A percentile compares a stretch with the other conserved stretches of the same genome.
Evolutionary conservation across 768 basidiomycete genomes (phyloP).

Genomic region (Aureoboletus auriporus): DNA sequence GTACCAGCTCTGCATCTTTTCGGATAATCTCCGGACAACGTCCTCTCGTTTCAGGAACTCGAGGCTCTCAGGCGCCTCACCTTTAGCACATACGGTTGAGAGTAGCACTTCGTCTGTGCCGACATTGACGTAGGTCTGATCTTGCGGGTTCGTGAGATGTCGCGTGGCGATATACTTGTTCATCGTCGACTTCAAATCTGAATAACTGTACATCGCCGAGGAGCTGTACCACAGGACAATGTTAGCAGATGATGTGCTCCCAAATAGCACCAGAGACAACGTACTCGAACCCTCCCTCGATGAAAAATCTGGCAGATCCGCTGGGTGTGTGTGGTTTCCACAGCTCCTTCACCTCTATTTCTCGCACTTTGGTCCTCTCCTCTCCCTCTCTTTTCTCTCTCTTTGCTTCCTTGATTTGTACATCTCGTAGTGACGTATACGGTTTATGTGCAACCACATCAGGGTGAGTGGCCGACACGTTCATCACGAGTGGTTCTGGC

Average conservation of each 20-base stretch:
- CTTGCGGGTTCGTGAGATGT: slow-evolving; percentile 58
- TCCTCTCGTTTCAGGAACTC: slow-evolving; percentile 71
- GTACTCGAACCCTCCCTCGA: slow-evolving; percentile 59
- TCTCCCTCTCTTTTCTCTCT: slow-evolving; percentile 52
- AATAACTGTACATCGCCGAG: slow-evolving; percentile 47
- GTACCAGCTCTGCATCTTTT: slow-evolving; percentile 78
- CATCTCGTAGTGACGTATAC: slow-evolving; percentile 61
- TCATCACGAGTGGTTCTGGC: slow-evolving; percentile 51
- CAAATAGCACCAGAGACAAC: slow-evolving; percentile 19
- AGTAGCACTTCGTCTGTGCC: slow-evolving; percentile 40
- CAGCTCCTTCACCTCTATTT: slow-evolving; percentile 60
- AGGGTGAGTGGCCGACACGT: slow-evolving; percentile 54
- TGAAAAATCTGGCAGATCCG: slow-evolving; percentile 54
- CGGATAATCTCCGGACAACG: slow-evolving; percentile 45
- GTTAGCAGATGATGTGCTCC: neutral
- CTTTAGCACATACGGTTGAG: slow-evolving; percentile 35
- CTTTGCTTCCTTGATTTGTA: slow-evolving; percentile 61
- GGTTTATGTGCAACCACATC: slow-evolving; percentile 47
- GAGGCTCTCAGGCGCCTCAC: slow-evolving; percentile 22
- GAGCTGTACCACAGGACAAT: slow-evolving; percentile 35
- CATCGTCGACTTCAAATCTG: slow-evolving; percentile 54
- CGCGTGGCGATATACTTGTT: slow-evolving; percentile 60
- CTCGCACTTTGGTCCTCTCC: slow-evolving; percentile 41
- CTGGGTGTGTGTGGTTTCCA: slow-evolving; percentile 66
- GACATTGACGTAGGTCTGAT: slow-evolving; percentile 70